Conservation (phyloP, 225 moss, liverwort and hornwort species). For the Physcomitrium patens region DNA sequence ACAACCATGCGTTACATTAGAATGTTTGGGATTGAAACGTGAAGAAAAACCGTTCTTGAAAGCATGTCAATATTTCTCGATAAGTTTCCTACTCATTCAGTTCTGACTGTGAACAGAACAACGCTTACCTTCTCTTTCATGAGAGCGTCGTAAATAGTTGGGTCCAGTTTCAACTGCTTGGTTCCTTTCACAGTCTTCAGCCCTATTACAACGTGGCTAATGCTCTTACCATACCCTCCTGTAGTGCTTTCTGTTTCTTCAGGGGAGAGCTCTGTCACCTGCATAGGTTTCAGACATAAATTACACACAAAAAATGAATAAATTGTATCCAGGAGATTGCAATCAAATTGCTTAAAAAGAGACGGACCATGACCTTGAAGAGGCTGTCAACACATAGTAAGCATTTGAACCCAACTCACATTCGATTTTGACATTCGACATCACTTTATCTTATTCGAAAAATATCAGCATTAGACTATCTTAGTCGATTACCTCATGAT, state of each 20-base stretch:
- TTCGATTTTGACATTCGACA: background rate
- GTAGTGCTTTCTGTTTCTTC: constrained; percentile 97
- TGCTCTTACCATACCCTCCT: constrained; percentile 98
- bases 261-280: constrained; percentile 89
- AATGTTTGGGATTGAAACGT: background rate
- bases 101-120: background rate
- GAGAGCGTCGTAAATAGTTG: constrained; percentile 91
- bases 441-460: constrained; percentile 1
- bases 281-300: constrained; percentile 17
- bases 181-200: constrained; percentile 97
- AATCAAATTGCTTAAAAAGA: too few relatives aligned
- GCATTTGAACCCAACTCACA: background rate
- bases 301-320: background rate
- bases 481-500: background rate
- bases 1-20: constrained; percentile 19
- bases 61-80: background rate
- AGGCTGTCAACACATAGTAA: background rate
- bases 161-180: constrained; percentile 93
- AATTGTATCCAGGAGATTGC: background rate
- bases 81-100: background rate
- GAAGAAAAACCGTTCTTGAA: background rate
- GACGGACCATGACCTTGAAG: background rate
- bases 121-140: constrained; percentile 85
- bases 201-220: constrained; percentile 94
- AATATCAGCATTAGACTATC: background rate